Evolutionary conservation across 1,284 basidiomycete species (phyloP).

Genomic region (Trametes hirsuta): DNA sequence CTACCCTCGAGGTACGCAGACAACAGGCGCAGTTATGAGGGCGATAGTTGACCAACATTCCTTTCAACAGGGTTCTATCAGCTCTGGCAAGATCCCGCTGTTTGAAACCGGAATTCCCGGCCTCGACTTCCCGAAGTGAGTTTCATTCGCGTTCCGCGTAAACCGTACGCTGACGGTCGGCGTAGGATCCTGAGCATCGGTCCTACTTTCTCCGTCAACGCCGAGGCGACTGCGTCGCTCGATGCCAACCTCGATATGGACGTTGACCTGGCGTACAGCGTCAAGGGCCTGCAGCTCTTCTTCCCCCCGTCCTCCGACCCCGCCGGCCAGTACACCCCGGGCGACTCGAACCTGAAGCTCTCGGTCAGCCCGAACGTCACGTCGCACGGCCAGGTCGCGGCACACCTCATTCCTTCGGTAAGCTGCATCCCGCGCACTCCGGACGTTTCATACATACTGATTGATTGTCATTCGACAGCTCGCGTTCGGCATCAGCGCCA

Average conservation of each 20-base stretch:
- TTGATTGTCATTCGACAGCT: slow-evolving; percentile 27
- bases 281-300: slow-evolving; percentile 42
- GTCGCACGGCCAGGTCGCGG: slow-evolving; percentile 44
- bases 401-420: slow-evolving; percentile 52
- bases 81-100: slow-evolving; percentile 39
- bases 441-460: neutral
- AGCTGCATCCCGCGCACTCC: neutral
- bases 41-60: neutral
- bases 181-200: slow-evolving; percentile 39
- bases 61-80: slow-evolving; percentile 36
- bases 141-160: neutral
- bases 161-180: neutral
- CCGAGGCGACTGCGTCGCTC: slow-evolving; percentile 18
- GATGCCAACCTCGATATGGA: slow-evolving; percentile 22
- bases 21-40: neutral
- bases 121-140: slow-evolving; percentile 40
- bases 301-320: slow-evolving; percentile 41
- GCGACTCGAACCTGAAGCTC: slow-evolving; percentile 43
- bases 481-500: slow-evolving; percentile 46
- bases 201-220: slow-evolving; percentile 31
- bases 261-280: slow-evolving; percentile 27
- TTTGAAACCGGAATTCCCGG: slow-evolving; percentile 43
- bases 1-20: slow-evolving; percentile 36
- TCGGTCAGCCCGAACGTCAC: slow-evolving; percentile 43
- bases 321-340: slow-evolving; percentile 10